These are phyloP conservation scores for Salvia splendens DNA, from an alignment of 257 asterid genomes.

Conservation along the genomic window DNA sequence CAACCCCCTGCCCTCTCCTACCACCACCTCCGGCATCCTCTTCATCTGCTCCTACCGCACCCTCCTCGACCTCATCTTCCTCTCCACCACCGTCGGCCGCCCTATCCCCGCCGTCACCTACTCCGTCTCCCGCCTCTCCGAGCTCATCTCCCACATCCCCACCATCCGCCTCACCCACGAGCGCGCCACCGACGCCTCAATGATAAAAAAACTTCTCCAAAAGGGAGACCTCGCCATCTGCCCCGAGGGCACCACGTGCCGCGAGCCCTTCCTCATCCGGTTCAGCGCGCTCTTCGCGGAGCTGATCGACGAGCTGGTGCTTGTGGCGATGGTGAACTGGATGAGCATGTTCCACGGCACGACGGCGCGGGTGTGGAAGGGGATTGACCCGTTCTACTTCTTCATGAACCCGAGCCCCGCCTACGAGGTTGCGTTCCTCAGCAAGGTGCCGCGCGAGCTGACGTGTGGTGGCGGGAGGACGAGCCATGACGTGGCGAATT, in stretches of 20 bases:
- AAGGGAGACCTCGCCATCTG: slow-evolving; percentile 70
- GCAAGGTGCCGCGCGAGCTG: slow-evolving; percentile 55
- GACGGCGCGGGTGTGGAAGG: slow-evolving; percentile 88
- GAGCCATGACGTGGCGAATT: slow-evolving; percentile 78
- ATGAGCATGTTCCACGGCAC: slow-evolving; percentile 90
- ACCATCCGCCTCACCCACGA: slow-evolving; percentile 64
- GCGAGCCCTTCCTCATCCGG: slow-evolving; percentile 72
- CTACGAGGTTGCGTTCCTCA: slow-evolving; percentile 68
- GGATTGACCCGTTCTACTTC: slow-evolving; percentile 77
- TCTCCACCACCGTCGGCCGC: slow-evolving; percentile 69
- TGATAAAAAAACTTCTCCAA: slow-evolving; percentile 53
- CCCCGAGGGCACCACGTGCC: slow-evolving; percentile 83
- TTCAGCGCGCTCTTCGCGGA: slow-evolving; percentile 76
- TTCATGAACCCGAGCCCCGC: slow-evolving; percentile 87
- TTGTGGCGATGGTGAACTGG: slow-evolving; percentile 62
- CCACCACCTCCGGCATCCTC: slow-evolving; percentile 45
- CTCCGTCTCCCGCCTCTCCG: slow-evolving; percentile 72
- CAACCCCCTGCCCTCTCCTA: slow-evolving; percentile 58
- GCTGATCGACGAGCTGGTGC: slow-evolving; percentile 64
- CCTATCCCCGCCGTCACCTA: slow-evolving; percentile 75
- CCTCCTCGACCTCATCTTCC: slow-evolving; percentile 72
- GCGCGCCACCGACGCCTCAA: slow-evolving; percentile 59
- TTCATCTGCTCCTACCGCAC: slow-evolving; percentile 77
- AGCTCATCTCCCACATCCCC: slow-evolving; percentile 68
- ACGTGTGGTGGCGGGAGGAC: slow-evolving; percentile 67